phyloP scores from a whole-genome alignment of 164 flowering plant genomes.

The Piper betle region DNA sequence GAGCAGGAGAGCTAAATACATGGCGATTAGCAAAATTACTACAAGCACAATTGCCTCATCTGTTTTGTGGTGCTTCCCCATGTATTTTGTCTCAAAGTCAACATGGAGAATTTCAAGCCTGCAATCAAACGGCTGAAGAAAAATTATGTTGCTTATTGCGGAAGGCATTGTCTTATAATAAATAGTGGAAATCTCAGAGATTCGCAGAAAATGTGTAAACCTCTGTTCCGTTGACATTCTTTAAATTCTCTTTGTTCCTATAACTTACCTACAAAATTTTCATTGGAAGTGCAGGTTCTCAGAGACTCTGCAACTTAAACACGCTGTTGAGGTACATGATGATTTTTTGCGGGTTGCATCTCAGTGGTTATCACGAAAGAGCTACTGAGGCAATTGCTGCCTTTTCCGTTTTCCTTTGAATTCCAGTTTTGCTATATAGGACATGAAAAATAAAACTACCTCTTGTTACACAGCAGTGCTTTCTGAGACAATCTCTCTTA shows the following conservation, averaged over 20 bases:
- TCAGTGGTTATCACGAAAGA: constrained; percentile 72
- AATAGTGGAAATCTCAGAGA: constrained; percentile 40
- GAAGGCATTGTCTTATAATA: constrained; percentile 44
- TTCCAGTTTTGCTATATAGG: background rate
- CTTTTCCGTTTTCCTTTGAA: constrained; percentile 3
- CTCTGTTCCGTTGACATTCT: background rate
- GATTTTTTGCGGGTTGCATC: constrained; percentile 52
- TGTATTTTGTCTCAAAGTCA: constrained; percentile 17
- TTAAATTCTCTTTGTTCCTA: background rate
- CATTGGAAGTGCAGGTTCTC: constrained; percentile 21
- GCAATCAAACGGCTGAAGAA: constrained; percentile 28
- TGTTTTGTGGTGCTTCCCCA: constrained; percentile 25
- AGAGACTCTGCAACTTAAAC: constrained; percentile 21
- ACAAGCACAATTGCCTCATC: constrained; percentile 48
- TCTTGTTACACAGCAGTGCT: background rate
- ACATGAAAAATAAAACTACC: background rate
- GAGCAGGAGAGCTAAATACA: constrained; percentile 72
- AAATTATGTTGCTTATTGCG: constrained; percentile 40
- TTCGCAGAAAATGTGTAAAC: constrained; percentile 17
- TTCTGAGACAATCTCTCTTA: too few relatives aligned
- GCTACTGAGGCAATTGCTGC: constrained; percentile 62
- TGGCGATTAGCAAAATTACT: constrained; percentile 81
- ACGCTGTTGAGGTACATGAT: constrained; percentile 40
- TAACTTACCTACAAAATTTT: background rate
- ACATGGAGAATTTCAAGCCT: constrained; percentile 12